Evolutionary conservation across 805 yeast genomes (phyloP), one percentile per base, ranked within the genome.

Genomic region (Zygoascus biomembranicola): DNA sequence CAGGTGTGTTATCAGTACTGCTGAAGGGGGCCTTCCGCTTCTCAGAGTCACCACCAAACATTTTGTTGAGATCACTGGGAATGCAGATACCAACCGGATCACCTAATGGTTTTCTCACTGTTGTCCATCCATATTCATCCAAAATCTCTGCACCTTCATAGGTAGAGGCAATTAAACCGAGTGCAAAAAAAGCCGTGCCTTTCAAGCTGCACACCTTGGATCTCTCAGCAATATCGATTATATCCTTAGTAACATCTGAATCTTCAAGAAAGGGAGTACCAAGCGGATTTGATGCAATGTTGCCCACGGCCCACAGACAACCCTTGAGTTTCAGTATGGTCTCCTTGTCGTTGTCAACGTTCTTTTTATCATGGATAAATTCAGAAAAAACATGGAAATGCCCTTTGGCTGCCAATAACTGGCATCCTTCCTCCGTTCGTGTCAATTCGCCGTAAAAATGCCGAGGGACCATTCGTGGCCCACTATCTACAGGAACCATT

Each of bases 251-350:
- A 53, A 80, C 69, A 1, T 78, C 77, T 19, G 69, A 73, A 35
- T 75, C 75, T 55, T 82, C 87, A 39, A 82, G 61, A 44, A 84
- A 69, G 16, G 76, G 71, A 16, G 85, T 81, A 0, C 97, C 97
- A 50, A 76, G 70, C 9, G 77, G 77, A 1, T 89, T 79, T 0
- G 90, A 79, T 1, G 90, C 90, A 32, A 90, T 81, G 61, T 84
- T 82, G 0, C 97, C 97, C 35, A 88, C 74, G 1, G 95, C 83
- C 97, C 97, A 92, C 37, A 92, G 61, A 35, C 85, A 79, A 10
- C 90, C 87, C 63, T 87, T 88, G 26, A 92, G 66, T 57, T 75
- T 76, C 8, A 71, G 35, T 18, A 73, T 55, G 18, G 69, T 68
- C 6, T 74, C 73, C 5, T 70, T 70, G 19, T 70, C 74, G 14